Evolutionary conservation across 129 eudicot species (phyloP).

Genomic region (Logfia minima): DNA sequence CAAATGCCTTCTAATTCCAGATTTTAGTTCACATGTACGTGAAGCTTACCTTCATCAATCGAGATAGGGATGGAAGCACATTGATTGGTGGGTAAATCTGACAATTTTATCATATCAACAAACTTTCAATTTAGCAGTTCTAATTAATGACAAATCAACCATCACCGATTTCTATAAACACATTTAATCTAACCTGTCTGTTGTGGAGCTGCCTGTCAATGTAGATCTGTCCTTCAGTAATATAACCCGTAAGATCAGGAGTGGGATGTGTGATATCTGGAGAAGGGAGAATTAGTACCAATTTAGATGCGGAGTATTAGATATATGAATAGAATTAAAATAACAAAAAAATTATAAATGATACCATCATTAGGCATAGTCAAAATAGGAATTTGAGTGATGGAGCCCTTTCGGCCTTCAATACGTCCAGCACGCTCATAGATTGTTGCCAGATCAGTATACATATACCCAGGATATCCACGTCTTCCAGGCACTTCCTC

Average conservation of each 20-base stretch:
- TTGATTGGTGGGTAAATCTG: conserved; percentile 98
- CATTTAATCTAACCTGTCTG: conserved; percentile 61
- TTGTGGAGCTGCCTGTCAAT: conserved; percentile 95
- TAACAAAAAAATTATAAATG: not conserved
- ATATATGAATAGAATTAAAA: no score
- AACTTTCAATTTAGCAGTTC: conserved; percentile 18
- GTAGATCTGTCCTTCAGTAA: conserved; percentile 96
- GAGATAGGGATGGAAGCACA: conserved; percentile 96
- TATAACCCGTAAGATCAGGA: conserved; percentile 99
- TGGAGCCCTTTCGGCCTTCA: conserved; percentile 96
- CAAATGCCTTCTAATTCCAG: not conserved
- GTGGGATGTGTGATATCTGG: conserved; percentile 99
- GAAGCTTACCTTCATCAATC: conserved; percentile 83
- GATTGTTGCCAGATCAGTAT: conserved; percentile 97
- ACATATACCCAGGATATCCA: conserved; percentile 99
- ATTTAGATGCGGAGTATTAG: not conserved
- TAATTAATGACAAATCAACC: conserved; percentile 5
- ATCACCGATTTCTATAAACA: not conserved
- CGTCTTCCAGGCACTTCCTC: conserved; percentile 99
- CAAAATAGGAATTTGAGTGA: conserved; percentile 92
- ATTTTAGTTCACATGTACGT: not conserved
- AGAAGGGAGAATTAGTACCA: conserved; percentile 8
- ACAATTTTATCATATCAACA: conserved; percentile 31
- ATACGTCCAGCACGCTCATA: conserved; percentile 98
- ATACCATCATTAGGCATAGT: conserved; percentile 99